A percentile compares a stretch with the other conserved stretches of the same genome.
Evolutionary conservation across 1,284 basidiomycete genomes (phyloP).

Genomic region (Naganishia albida): DNA sequence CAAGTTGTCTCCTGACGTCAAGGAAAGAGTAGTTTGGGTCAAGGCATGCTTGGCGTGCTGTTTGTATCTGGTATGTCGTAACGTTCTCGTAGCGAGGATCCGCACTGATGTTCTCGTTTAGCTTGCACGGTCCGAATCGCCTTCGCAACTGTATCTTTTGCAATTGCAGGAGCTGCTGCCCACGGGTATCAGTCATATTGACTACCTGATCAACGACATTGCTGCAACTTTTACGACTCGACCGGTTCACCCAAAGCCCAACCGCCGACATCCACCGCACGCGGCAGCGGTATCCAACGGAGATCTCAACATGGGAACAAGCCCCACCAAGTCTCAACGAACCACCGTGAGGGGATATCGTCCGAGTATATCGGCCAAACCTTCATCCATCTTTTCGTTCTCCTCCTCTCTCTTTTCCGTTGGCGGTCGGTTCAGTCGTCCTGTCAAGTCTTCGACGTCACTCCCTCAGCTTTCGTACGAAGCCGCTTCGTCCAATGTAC

Average conservation of each 20-base stretch:
- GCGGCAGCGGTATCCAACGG: not conserved
- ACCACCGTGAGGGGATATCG: conserved; percentile 1
- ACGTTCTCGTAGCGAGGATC: not conserved
- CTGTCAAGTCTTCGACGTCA: conserved; percentile 20
- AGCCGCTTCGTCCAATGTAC: not conserved
- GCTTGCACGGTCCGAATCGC: conserved; percentile 23
- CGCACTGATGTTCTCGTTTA: not conserved
- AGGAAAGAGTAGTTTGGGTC: conserved; percentile 16
- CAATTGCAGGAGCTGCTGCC: conserved; percentile 24
- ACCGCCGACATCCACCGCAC: not conserved
- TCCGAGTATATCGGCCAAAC: conserved; percentile 18
- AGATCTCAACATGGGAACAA: not conserved
- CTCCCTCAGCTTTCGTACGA: conserved; percentile 17
- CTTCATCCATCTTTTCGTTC: conserved; percentile 23
- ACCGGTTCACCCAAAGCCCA: not conserved
- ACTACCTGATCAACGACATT: conserved; percentile 22
- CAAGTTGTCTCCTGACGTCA: not conserved
- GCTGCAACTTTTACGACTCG: conserved; percentile 1
- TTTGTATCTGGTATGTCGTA: conserved; percentile 12
- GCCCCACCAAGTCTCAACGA: conserved; percentile 13
- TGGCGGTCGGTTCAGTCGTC: conserved; percentile 2
- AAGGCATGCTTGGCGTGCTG: conserved; percentile 28
- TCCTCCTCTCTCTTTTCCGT: conserved; percentile 20
- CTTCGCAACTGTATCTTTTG: conserved; percentile 23
- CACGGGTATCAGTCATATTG: conserved; percentile 24